Percentiles rank a stretch among this genome's conserved stretches.
Conservation (phyloP, 352 stramenopile genomes). For the Pythium pectinolyticum region DNA sequence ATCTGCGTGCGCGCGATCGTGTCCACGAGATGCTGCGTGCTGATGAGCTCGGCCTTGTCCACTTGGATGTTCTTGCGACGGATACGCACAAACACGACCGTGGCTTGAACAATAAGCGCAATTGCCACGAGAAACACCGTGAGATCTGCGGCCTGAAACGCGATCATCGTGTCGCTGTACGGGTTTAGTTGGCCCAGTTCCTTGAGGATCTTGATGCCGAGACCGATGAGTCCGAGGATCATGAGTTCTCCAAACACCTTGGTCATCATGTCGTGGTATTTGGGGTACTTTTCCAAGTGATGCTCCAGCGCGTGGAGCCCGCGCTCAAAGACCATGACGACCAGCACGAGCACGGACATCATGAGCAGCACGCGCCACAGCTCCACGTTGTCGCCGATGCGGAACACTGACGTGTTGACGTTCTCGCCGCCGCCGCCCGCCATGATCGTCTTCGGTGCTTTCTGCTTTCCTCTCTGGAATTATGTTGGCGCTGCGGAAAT, state of each 20-base stretch:
- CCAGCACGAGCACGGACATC: constrained; percentile 51
- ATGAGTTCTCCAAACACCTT: constrained; percentile 48
- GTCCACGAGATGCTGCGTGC: constrained; percentile 29
- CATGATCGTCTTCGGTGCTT: constrained; percentile 7
- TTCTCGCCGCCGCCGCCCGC: constrained; percentile 14
- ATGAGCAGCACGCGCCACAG: constrained; percentile 53
- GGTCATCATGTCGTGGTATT: constrained; percentile 70
- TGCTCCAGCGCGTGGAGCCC: constrained; percentile 50
- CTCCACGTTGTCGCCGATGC: constrained; percentile 53
- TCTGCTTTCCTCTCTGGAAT: too few species aligned
- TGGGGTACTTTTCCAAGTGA: constrained; percentile 48
- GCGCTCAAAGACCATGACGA: constrained; percentile 49
- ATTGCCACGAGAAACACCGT: constrained; percentile 37
- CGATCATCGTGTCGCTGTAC: constrained; percentile 27
- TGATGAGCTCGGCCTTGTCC: constrained; percentile 32
- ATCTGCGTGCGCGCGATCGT: neutral
- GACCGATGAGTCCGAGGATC: constrained; percentile 37
- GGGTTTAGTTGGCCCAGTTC: constrained; percentile 17
- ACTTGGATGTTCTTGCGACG: constrained; percentile 33
- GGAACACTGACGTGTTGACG: constrained; percentile 47
- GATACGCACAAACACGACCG: constrained; percentile 30
- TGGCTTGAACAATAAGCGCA: constrained; percentile 34
- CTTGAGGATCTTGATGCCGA: constrained; percentile 41
- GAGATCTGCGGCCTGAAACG: constrained; percentile 40
- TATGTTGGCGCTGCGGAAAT: too few species aligned